These are phyloP conservation scores for Yamadazyma atmosphaerica DNA, from an alignment of 1,139 yeast genomes.

Conservation along the genomic window DNA sequence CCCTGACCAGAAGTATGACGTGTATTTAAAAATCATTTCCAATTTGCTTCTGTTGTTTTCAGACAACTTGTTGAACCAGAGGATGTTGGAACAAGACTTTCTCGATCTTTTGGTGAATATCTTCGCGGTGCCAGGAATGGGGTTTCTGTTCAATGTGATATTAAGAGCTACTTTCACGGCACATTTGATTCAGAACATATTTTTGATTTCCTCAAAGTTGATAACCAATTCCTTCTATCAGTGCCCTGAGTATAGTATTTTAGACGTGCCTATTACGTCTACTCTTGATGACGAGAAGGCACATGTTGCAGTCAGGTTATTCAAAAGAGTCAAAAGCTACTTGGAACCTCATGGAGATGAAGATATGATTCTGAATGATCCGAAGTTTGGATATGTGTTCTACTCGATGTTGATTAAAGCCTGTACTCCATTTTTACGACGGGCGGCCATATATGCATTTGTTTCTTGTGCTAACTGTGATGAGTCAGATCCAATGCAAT, in stretches of 20 bases:
- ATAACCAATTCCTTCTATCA: slow-evolving; percentile 23
- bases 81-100: slow-evolving; percentile 49
- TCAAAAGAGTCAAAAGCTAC: slow-evolving; percentile 14
- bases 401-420: slow-evolving; percentile 59
- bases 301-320: slow-evolving; percentile 15
- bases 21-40: slow-evolving; percentile 36
- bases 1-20: slow-evolving; percentile 27
- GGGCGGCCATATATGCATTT: slow-evolving; percentile 59
- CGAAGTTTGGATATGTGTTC: slow-evolving; percentile 36
- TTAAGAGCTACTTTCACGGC: slow-evolving; percentile 44
- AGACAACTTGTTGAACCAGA: slow-evolving; percentile 24
- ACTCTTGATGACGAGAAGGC: slow-evolving; percentile 22
- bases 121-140: slow-evolving; percentile 43
- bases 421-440: slow-evolving; percentile 67
- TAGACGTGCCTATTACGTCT: slow-evolving; percentile 36
- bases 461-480: slow-evolving; percentile 57
- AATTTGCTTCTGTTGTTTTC: slow-evolving; percentile 28
- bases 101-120: slow-evolving; percentile 52
- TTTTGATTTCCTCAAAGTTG: slow-evolving; percentile 26
- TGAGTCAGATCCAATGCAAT: slow-evolving; percentile 24
- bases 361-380: slow-evolving; percentile 15
- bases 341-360: slow-evolving; percentile 12
- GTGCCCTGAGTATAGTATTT: slow-evolving; percentile 23
- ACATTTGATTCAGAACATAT: slow-evolving; percentile 34
- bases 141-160: slow-evolving; percentile 39